Conservation (phyloP, 495 filamentous ascomycete species). For the Daldinia childiae region DNA sequence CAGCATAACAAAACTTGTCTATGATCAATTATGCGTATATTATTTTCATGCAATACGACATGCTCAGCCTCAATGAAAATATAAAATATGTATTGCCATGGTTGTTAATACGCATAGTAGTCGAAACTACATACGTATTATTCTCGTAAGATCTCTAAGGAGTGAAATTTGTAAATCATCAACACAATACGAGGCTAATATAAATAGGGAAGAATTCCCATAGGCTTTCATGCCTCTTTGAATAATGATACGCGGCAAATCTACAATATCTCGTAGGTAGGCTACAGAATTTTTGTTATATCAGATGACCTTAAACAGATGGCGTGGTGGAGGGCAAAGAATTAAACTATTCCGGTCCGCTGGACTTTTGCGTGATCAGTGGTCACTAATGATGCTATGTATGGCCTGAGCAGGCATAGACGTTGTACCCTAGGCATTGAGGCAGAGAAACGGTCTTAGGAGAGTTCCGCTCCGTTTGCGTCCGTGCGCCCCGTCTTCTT, state of each 20-base stretch:
- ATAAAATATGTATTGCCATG: background rate
- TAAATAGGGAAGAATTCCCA: background rate
- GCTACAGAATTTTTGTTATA: slow-evolving; percentile 13
- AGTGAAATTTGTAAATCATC: background rate
- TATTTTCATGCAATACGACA: slow-evolving; percentile 3
- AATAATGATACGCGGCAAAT: slow-evolving; percentile 17
- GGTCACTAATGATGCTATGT: slow-evolving; percentile 34
- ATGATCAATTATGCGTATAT: slow-evolving; percentile 12
- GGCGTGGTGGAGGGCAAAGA: slow-evolving; percentile 28
- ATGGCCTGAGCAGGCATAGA: slow-evolving; percentile 14
- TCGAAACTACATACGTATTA: background rate
- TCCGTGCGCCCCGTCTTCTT: slow-evolving; percentile 35
- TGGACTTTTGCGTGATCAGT: slow-evolving; percentile 32
- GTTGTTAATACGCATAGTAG: background rate
- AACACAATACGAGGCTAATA: background rate
- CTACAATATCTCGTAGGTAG: background rate
- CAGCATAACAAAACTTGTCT: background rate
- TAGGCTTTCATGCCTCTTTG: background rate
- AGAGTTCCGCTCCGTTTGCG: slow-evolving; percentile 35
- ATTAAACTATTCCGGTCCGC: slow-evolving; percentile 10
- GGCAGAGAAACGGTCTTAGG: slow-evolving; percentile 25
- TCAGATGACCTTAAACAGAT: slow-evolving; percentile 41
- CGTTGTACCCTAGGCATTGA: background rate
- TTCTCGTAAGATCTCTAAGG: background rate
- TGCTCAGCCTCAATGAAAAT: slow-evolving; percentile 16